A percentile compares a stretch with the other conserved stretches of the same genome.
phyloP scores from a whole-genome alignment of 169 alveolate species.

The Eimeria tenella region DNA sequence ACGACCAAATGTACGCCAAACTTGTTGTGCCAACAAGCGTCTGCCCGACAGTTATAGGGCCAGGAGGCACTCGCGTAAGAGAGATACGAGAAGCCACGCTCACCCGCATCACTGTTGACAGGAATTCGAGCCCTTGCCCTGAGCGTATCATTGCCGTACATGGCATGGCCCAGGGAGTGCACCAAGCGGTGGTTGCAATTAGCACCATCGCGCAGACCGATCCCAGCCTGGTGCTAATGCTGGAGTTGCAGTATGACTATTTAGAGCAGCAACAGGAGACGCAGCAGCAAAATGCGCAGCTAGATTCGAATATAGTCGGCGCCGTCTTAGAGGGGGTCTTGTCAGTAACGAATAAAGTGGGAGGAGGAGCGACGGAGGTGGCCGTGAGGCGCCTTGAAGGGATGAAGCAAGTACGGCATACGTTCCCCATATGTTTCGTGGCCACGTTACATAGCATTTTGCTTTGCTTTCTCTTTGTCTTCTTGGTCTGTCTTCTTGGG shows the following conservation, averaged over 20 bases:
- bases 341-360: slow-evolving; percentile 70
- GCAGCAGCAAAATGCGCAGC: slow-evolving; percentile 47
- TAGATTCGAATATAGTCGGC: slow-evolving; percentile 51
- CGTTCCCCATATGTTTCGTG: too few relatives aligned
- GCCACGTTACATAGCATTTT: too few relatives aligned
- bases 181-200: slow-evolving; percentile 70
- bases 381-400: slow-evolving; percentile 62
- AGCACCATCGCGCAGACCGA: slow-evolving; percentile 63
- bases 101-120: slow-evolving; percentile 62
- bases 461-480: too few relatives aligned
- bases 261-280: slow-evolving; percentile 54
- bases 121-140: slow-evolving; percentile 24
- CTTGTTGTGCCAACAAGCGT: slow-evolving; percentile 51
- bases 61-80: slow-evolving; percentile 50
- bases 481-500: too few relatives aligned
- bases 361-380: slow-evolving; percentile 46
- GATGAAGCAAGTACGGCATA: slow-evolving; percentile 60
- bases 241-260: slow-evolving; percentile 64
- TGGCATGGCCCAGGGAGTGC: slow-evolving; percentile 78
- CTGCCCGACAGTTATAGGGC: slow-evolving; percentile 65
- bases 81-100: slow-evolving; percentile 67
- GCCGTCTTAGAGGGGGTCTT: slow-evolving; percentile 72
- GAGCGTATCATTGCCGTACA: slow-evolving; percentile 50
- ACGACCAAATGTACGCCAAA: slow-evolving; percentile 77
- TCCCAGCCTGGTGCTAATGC: slow-evolving; percentile 51